phyloP scores from a whole-genome alignment of 805 yeast genomes.

The Jamesozyma gamospora region DNA sequence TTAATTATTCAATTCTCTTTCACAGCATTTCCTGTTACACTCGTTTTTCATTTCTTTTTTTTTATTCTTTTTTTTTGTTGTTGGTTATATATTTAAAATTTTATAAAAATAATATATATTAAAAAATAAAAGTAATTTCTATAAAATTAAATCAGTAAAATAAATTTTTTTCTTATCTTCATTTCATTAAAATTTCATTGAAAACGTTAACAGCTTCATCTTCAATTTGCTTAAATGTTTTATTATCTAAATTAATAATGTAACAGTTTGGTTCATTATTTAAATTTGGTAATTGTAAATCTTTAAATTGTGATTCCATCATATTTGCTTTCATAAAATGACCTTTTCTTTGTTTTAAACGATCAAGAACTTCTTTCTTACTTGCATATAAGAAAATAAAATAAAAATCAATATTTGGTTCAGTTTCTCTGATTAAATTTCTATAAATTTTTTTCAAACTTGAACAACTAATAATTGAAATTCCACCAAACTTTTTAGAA shows the following conservation, averaged over 20 bases:
- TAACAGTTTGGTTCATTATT: constrained; percentile 27
- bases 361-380: constrained; percentile 45
- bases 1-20: no score
- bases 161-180: not conserved
- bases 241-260: constrained; percentile 25
- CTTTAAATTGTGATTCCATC: constrained; percentile 70
- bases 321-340: constrained; percentile 85
- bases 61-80: no score
- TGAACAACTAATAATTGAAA: constrained; percentile 67
- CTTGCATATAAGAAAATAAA: constrained; percentile 63
- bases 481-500: constrained; percentile 26
- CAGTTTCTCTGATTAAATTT: constrained; percentile 38
- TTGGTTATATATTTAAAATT: no score
- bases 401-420: constrained; percentile 34
- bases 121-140: no score
- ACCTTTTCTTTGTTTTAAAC: constrained; percentile 55
- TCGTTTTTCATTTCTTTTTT: no score
- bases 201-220: constrained; percentile 8
- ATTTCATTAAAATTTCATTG: constrained; percentile 1
- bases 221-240: constrained; percentile 15
- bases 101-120: no score
- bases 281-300: constrained; percentile 58
- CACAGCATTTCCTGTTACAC: no score
- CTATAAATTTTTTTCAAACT: constrained; percentile 71
- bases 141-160: no score